Conservation (phyloP, 1,284 basidiomycete species). For the Tilletia indica region DNA sequence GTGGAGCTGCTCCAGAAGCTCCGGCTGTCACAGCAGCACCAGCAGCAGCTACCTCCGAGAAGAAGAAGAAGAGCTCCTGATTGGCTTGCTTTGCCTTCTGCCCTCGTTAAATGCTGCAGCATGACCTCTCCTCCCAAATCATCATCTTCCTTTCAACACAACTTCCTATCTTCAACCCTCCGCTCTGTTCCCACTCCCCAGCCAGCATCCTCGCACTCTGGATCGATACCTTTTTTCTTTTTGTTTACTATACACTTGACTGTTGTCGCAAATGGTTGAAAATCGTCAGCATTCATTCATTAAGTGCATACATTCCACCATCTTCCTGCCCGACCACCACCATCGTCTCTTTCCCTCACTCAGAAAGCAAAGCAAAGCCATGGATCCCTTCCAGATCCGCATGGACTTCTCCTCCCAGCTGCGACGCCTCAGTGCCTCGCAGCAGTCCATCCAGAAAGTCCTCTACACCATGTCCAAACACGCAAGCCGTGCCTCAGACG, state of each 20-base stretch:
- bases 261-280: too few relatives aligned
- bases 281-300: too few relatives aligned
- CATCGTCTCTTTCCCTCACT: neutral
- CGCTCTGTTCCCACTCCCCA: neutral
- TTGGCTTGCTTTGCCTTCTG: too few relatives aligned
- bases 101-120: too few relatives aligned
- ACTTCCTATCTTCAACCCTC: neutral
- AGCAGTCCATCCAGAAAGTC: conserved; percentile 84
- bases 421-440: conserved; percentile 59
- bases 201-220: too few relatives aligned
- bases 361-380: conserved; percentile 16
- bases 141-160: neutral
- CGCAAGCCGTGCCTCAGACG: conserved; percentile 72
- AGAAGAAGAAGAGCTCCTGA: conserved; percentile 4
- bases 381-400: conserved; percentile 52
- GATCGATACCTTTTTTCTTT: neutral
- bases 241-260: neutral
- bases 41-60: conserved; percentile 4
- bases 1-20: conserved; percentile 38
- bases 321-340: neutral
- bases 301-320: neutral
- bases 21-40: neutral
- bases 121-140: neutral
- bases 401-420: conserved; percentile 51
- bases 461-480: conserved; percentile 82